Evolutionary conservation across 257 asterid genomes (phyloP).

Genomic region (Salvia hispanica): DNA sequence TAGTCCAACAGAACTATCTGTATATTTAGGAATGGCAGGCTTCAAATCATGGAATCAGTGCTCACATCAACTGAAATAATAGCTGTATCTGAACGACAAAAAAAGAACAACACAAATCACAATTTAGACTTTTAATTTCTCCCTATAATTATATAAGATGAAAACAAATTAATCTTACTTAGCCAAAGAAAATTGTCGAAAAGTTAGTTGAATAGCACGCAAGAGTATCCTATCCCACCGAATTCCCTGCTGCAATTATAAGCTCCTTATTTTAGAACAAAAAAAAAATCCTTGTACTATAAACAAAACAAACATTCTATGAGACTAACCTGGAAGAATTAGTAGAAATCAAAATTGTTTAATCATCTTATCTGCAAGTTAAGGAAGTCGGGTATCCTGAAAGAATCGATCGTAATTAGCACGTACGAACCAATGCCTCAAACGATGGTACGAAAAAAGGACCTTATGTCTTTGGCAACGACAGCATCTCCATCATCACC

Average conservation of each 20-base stretch:
- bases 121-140: neutral
- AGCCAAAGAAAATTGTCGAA: constrained; percentile 21
- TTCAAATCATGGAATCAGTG: constrained; percentile 24
- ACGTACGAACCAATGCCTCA: constrained; percentile 15
- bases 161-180: constrained; percentile 18
- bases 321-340: constrained; percentile 28
- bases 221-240: constrained; percentile 25
- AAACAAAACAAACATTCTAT: too few relatives aligned
- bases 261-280: neutral
- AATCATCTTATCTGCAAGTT: constrained; percentile 68
- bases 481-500: constrained; percentile 66
- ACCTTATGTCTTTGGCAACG: constrained; percentile 75
- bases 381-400: constrained; percentile 77
- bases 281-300: neutral
- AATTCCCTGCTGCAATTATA: constrained; percentile 30
- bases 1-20: constrained; percentile 12
- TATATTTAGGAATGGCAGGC: constrained; percentile 24
- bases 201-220: constrained; percentile 28
- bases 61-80: constrained; percentile 16
- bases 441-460: constrained; percentile 17
- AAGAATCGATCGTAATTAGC: constrained; percentile 30
- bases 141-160: neutral
- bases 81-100: constrained; percentile 18
- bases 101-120: neutral
- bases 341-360: constrained; percentile 34